Percentiles rank a stretch among this genome's conserved stretches.
Evolutionary conservation across 202 grass and related monocot genomes (phyloP).

Genomic region (Musa balbisiana): DNA sequence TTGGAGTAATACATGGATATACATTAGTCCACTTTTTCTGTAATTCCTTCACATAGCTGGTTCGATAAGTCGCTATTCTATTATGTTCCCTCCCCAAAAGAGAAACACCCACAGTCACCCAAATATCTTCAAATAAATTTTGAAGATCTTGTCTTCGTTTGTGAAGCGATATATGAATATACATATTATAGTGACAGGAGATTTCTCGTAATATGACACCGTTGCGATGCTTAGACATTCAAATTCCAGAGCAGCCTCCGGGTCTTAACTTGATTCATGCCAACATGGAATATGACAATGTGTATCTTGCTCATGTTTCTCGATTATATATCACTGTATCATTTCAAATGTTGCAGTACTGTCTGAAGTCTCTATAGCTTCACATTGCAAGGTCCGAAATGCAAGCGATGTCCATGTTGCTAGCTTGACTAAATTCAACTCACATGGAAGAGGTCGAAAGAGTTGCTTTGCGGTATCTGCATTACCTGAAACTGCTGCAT

Average conservation of each 20-base stretch:
- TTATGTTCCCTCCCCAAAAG: too few species aligned
- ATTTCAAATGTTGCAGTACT: not conserved
- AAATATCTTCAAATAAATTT: too few species aligned
- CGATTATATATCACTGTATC: not conserved
- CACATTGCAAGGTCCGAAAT: constrained; percentile 3
- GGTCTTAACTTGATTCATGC: not conserved
- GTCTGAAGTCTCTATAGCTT: constrained; percentile 5
- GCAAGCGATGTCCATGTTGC: not conserved
- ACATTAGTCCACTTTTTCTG: too few species aligned
- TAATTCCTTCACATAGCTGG: too few species aligned
- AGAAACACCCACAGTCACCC: too few species aligned
- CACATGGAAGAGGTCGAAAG: not conserved
- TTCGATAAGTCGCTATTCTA: too few species aligned
- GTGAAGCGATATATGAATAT: too few species aligned
- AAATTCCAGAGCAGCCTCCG: not conserved
- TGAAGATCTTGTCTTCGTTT: too few species aligned
- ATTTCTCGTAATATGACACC: too few species aligned
- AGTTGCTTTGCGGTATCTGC: constrained; percentile 3
- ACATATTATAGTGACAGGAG: too few species aligned
- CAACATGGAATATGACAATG: not conserved
- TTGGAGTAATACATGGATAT: too few species aligned
- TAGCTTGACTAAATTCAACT: not conserved
- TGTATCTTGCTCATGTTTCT: not conserved
- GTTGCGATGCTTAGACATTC: too few species aligned
- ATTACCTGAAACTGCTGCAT: constrained; percentile 22